Conservation (phyloP, 129 eudicot genomes). For the Deinandra increscens region DNA sequence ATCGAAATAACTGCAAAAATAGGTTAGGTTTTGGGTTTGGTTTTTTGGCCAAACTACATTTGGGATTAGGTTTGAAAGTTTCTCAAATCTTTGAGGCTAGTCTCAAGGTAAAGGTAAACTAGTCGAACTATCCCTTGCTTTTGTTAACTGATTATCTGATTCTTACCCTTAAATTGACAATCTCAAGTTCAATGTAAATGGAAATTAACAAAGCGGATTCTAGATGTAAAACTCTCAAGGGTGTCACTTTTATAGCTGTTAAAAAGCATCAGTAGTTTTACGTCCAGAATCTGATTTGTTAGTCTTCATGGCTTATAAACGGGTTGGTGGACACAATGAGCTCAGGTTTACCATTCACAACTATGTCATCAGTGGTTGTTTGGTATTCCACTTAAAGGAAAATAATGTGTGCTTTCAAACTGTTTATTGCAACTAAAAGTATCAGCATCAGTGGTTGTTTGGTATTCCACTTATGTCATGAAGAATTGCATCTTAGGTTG, state of each 20-base stretch:
- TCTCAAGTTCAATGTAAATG: neutral
- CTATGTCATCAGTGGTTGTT: neutral
- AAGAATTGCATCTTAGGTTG: neutral
- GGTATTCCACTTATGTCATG: neutral
- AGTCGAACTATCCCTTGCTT: neutral
- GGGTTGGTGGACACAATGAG: neutral
- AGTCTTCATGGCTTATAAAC: neutral
- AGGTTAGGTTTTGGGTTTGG: conserved; percentile 14
- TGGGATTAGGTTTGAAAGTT: neutral
- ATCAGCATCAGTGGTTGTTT: neutral
- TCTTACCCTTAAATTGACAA: neutral
- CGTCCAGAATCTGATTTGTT: neutral
- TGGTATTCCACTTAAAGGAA: neutral
- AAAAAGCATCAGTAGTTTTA: neutral
- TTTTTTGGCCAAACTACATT: neutral
- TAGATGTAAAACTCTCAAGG: neutral
- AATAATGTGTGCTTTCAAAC: neutral
- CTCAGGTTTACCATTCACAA: neutral
- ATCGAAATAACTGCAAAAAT: neutral
- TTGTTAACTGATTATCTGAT: neutral
- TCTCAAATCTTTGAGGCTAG: neutral
- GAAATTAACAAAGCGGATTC: neutral
- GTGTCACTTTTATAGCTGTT: neutral
- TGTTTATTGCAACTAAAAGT: neutral
- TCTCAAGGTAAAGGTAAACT: neutral